Evolutionary conservation across 1,139 yeast species (phyloP).

Genomic region (Sugiyamaella japonica): DNA sequence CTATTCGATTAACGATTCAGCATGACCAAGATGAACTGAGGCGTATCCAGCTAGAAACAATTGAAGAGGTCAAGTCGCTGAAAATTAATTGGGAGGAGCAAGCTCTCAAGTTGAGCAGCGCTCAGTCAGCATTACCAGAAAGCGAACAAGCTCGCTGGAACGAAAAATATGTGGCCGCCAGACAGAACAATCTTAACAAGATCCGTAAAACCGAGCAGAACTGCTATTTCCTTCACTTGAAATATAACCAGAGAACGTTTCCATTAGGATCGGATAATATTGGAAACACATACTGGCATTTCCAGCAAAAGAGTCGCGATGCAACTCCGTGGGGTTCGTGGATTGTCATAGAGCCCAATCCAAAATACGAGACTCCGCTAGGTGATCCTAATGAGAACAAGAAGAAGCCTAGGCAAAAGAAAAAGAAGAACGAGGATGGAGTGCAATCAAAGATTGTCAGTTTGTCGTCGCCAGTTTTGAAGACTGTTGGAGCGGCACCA

Average conservation of each 20-base stretch:
- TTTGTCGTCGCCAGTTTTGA: neutral
- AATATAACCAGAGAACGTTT: slow-evolving; percentile 37
- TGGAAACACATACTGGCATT: slow-evolving; percentile 43
- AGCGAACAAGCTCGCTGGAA: slow-evolving; percentile 26
- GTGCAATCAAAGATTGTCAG: neutral
- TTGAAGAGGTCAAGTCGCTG: slow-evolving; percentile 34
- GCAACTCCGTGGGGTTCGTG: slow-evolving; percentile 40
- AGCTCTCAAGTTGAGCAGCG: slow-evolving; percentile 31
- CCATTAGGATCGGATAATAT: slow-evolving; percentile 39
- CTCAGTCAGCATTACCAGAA: slow-evolving; percentile 23
- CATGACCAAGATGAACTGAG: slow-evolving; percentile 37
- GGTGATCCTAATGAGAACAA: slow-evolving; percentile 17
- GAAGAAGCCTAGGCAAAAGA: slow-evolving; percentile 7
- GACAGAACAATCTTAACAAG: slow-evolving; percentile 29
- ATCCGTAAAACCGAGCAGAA: slow-evolving; percentile 35
- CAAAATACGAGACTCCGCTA: slow-evolving; percentile 22
- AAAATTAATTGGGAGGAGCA: slow-evolving; percentile 33
- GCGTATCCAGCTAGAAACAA: slow-evolving; percentile 29
- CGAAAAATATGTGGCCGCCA: slow-evolving; percentile 32
- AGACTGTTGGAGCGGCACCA: neutral
- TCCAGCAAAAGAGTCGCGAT: slow-evolving; percentile 39
- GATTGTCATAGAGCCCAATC: slow-evolving; percentile 35
- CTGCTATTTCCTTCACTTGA: slow-evolving; percentile 31
- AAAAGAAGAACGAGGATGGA: slow-evolving; percentile 11
- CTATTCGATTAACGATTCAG: slow-evolving; percentile 38